phyloP scores from a whole-genome alignment of 495 filamentous ascomycete species.

The Thermochaetoides thermophila region DNA sequence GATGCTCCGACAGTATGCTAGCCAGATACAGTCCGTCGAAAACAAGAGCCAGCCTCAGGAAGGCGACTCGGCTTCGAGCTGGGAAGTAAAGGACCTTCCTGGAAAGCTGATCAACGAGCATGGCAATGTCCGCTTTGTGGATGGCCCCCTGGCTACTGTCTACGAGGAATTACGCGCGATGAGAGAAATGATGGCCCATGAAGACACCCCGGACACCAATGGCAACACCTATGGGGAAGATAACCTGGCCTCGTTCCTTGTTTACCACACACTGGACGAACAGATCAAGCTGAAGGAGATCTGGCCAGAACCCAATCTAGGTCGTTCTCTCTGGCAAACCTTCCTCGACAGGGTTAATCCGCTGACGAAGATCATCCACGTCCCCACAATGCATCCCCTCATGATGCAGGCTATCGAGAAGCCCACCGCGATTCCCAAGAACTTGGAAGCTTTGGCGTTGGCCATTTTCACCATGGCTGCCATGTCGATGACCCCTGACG shows the following conservation, averaged over 20 bases:
- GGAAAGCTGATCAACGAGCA: constrained; percentile 32
- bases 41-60: no score
- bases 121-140: constrained; percentile 30
- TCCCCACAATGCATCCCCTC: constrained; percentile 42
- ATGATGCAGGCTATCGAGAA: constrained; percentile 28
- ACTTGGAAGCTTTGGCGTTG: constrained; percentile 37
- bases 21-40: no score
- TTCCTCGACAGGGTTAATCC: constrained; percentile 56
- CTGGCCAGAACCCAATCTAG: constrained; percentile 49
- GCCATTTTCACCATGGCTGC: constrained; percentile 37
- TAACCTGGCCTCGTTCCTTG: constrained; percentile 25
- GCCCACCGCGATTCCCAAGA: constrained; percentile 28
- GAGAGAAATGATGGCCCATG: constrained; percentile 30
- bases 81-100: no score
- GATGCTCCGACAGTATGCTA: constrained; percentile 31
- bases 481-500: constrained; percentile 31
- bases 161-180: constrained; percentile 33
- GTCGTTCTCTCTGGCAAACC: constrained; percentile 55
- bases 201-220: no score
- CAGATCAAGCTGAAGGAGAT: constrained; percentile 27
- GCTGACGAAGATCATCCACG: constrained; percentile 55
- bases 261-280: no score
- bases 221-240: no score
- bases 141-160: constrained; percentile 26
- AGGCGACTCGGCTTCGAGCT: no score